Percentiles rank a stretch among this genome's conserved stretches.
Conservation (phyloP, 257 asterid genomes). For the Petunia secreta region DNA sequence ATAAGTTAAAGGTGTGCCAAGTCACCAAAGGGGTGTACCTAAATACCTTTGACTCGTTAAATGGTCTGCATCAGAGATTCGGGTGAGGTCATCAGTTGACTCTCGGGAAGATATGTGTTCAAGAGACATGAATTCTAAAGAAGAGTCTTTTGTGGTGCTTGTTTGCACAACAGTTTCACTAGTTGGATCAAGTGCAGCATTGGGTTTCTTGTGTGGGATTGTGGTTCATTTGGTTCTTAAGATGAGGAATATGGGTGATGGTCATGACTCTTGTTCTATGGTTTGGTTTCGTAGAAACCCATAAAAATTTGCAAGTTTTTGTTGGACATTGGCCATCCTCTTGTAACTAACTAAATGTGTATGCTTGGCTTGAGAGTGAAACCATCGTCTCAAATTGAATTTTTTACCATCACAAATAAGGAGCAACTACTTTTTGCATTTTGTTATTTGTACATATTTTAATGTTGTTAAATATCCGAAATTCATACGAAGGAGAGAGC, state of each 20-base stretch:
- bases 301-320: background rate
- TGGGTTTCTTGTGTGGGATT: slow-evolving; percentile 72
- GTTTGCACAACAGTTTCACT: slow-evolving; percentile 68
- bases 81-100: too few species aligned
- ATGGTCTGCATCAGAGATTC: too few species aligned
- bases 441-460: too few species aligned
- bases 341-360: background rate
- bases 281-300: slow-evolving; percentile 39
- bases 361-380: background rate
- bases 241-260: slow-evolving; percentile 46
- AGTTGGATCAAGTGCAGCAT: slow-evolving; percentile 76
- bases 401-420: too few species aligned
- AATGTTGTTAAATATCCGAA: too few species aligned
- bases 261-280: slow-evolving; percentile 31
- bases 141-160: slow-evolving; percentile 80
- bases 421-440: too few species aligned
- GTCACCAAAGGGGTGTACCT: too few species aligned
- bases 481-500: too few species aligned
- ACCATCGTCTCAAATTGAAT: too few species aligned
- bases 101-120: slow-evolving; percentile 46
- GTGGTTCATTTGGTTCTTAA: slow-evolving; percentile 58
- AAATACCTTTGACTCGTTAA: too few species aligned
- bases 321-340: background rate
- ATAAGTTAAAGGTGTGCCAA: too few species aligned
- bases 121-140: slow-evolving; percentile 69